These are phyloP conservation scores for Rugosomyces carneus DNA, from an alignment of 1,284 basidiomycete genomes.

Conservation along the genomic window DNA sequence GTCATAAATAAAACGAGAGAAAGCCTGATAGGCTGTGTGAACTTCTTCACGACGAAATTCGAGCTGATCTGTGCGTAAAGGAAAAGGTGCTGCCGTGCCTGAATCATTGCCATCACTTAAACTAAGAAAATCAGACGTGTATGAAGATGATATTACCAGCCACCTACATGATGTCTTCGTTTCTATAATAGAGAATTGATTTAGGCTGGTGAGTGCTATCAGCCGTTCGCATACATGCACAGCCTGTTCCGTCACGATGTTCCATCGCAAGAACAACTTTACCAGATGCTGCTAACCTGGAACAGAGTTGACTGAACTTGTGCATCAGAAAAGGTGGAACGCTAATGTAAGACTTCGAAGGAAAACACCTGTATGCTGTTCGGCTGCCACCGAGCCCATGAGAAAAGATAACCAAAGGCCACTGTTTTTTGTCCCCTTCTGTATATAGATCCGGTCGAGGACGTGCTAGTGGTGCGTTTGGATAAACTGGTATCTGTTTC, in stretches of 20 bases:
- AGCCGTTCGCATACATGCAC: conserved; percentile 32
- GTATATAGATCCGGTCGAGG: conserved; percentile 20
- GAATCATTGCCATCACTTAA: conserved; percentile 27
- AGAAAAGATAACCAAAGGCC: conserved; percentile 76
- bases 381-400: conserved; percentile 76
- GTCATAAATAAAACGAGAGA: conserved; percentile 32
- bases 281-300: conserved; percentile 64
- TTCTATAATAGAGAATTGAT: conserved; percentile 40
- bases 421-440: conserved; percentile 25
- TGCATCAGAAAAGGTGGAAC: neutral
- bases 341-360: neutral
- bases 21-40: conserved; percentile 47
- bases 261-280: conserved; percentile 73
- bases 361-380: conserved; percentile 58
- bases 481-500: conserved; percentile 49
- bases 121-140: conserved; percentile 7
- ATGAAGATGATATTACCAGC: neutral
- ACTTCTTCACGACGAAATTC: conserved; percentile 61
- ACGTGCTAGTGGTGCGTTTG: conserved; percentile 47
- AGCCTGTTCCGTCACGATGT: conserved; percentile 71
- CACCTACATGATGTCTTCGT: conserved; percentile 46
- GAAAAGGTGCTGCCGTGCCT: conserved; percentile 25
- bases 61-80: conserved; percentile 60
- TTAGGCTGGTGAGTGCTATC: conserved; percentile 20
- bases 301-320: conserved; percentile 55